Conservation (phyloP, 2,329 filamentous ascomycete species). For the Claviceps cyperi region DNA sequence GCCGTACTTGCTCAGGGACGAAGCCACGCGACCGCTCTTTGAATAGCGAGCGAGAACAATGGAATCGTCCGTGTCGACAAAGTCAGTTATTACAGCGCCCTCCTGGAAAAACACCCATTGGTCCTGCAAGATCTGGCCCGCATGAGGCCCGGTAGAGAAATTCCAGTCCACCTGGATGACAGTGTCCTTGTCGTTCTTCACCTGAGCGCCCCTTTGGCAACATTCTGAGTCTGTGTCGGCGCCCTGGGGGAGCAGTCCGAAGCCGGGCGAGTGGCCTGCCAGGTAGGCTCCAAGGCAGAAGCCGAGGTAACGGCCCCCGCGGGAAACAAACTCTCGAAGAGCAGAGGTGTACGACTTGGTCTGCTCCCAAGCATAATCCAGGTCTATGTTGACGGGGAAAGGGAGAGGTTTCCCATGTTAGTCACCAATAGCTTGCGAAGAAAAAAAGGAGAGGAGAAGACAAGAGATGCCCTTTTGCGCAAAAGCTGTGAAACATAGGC, state of each 20-base stretch:
- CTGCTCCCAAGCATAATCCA: slow-evolving; percentile 9
- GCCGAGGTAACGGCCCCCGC: slow-evolving; percentile 13
- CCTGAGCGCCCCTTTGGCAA: slow-evolving; percentile 8
- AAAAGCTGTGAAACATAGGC: background rate
- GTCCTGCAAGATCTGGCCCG: slow-evolving; percentile 8
- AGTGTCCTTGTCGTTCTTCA: slow-evolving; percentile 9
- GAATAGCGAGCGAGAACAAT: slow-evolving; percentile 13
- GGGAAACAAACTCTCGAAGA: slow-evolving; percentile 11
- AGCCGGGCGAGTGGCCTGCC: slow-evolving; percentile 12
- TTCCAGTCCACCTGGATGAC: slow-evolving; percentile 14
- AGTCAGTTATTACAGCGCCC: slow-evolving; percentile 10
- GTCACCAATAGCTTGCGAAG: background rate
- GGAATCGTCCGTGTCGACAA: slow-evolving; percentile 5
- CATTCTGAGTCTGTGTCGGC: slow-evolving; percentile 8
- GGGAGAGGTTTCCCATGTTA: background rate
- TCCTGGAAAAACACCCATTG: slow-evolving; percentile 16
- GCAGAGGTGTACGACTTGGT: slow-evolving; percentile 7
- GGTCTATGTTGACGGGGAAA: slow-evolving; percentile 6
- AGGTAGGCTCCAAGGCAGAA: slow-evolving; percentile 16
- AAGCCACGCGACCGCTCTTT: slow-evolving; percentile 11
- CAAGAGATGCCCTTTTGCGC: background rate
- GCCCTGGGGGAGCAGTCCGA: slow-evolving; percentile 9
- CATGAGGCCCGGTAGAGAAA: slow-evolving; percentile 8
- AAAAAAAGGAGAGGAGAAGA: background rate
- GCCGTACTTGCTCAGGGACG: slow-evolving; percentile 11